Base-by-base conservation (phyloP, 345 rosid genomes). In the Syzygium oleosum region DNA sequence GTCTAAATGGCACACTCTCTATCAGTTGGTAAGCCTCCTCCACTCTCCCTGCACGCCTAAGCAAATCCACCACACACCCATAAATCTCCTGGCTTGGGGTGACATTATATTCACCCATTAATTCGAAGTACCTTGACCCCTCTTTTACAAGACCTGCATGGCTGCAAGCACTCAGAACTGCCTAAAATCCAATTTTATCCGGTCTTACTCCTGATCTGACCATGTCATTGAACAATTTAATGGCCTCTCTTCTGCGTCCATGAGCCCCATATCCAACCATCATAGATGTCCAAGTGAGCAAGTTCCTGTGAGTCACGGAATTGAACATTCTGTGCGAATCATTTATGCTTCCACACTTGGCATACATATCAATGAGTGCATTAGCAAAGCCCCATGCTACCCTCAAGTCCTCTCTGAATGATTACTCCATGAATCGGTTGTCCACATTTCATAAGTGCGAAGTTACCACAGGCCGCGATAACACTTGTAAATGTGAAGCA, bases 251-350 rank as follows among this genome's bases (percentile, higher is more conserved):
- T 58, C 97, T 96, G 89, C 88, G 91, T n/a, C 99, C 98, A 38
- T 94, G 95, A 25, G 97, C 91, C 19, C 98, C 97, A 84, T 94
- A 98, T 83, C 98, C 98, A 87, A 94, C 92, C 98, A 97, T 94
- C 97, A 97, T 96, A 61, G 98, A 95, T 31, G 97, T 95, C 99
- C 99, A 98, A 79, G 97, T 95, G 15, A 96, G 93, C 87, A 97
- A 90, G 88, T 93, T 88, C 86, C 89, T 93, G 84, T 88, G 88
- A 51, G 87, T 49, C 90, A 94, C 90, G 78, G 92, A 92, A 43
- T 63, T 88, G 86, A 95, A 96, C 51, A 94, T 89, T 88, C 91
- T 94, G 52, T 85, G 83, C 0, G 95, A 91, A 86, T 93, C 92
- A 8, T 87, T 86, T 87, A 95, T 63, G 87, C 89, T 92, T 43